Percentiles rank a stretch among this genome's conserved stretches.
These are phyloP conservation scores for Fagopyrum tataricum DNA, from an alignment of 148 eudicot genomes.

Conservation along the genomic window DNA sequence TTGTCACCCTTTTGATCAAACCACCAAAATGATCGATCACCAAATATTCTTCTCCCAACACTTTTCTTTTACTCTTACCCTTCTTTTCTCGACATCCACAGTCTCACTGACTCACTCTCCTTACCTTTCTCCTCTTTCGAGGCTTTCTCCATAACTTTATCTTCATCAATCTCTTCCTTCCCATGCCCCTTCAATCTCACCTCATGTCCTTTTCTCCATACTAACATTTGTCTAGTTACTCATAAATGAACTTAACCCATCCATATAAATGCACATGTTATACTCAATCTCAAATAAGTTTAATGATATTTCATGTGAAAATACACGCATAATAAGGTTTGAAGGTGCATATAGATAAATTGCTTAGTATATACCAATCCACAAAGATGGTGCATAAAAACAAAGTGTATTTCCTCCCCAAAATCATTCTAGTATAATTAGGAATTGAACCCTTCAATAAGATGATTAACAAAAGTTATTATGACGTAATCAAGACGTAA, in stretches of 20 bases:
- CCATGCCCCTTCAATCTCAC: not conserved
- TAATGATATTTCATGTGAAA: too few relatives aligned
- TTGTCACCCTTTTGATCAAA: not conserved
- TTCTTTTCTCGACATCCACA: slow-evolving; percentile 7
- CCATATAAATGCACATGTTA: too few relatives aligned
- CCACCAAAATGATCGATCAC: not conserved
- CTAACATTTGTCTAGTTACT: not conserved
- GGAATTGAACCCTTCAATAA: not conserved
- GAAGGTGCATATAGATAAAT: not conserved
- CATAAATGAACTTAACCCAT: not conserved
- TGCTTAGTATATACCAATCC: not conserved
- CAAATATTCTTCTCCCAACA: slow-evolving; percentile 5
- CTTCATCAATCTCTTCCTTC: not conserved
- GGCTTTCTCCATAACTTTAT: not conserved
- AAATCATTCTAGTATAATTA: not conserved
- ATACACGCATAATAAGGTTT: too few relatives aligned
- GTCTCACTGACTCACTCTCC: slow-evolving; percentile 1
- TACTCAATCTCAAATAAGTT: too few relatives aligned
- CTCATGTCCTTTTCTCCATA: not conserved
- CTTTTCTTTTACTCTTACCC: not conserved
- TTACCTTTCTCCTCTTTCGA: not conserved
- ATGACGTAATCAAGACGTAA: not conserved
- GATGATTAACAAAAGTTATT: not conserved
- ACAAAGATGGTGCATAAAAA: not conserved
- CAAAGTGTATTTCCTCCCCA: not conserved